These are phyloP conservation scores for Yamadazyma olivae DNA, from an alignment of 805 yeast species.

Conservation along the genomic window DNA sequence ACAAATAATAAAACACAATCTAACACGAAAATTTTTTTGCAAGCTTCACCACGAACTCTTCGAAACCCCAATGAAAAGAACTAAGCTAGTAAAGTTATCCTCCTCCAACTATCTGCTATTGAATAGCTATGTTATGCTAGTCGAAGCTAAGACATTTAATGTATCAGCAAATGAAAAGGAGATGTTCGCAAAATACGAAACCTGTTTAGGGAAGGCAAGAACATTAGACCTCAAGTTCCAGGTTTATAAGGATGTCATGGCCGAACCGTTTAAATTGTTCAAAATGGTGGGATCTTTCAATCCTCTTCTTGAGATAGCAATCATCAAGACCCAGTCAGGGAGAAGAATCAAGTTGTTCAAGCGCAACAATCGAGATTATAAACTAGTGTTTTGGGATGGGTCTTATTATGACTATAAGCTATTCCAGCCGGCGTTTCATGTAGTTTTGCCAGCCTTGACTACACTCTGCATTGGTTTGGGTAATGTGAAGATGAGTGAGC, in stretches of 20 bases:
- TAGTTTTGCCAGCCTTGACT: no score
- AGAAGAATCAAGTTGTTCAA: constrained; percentile 3
- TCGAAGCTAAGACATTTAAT: background rate
- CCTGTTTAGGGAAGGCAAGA: no score
- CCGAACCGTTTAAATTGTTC: constrained; percentile 1
- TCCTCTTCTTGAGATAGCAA: constrained; percentile 6
- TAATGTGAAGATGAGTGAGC: no score
- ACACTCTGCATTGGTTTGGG: no score
- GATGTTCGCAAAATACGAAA: background rate
- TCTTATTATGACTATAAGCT: constrained; percentile 4
- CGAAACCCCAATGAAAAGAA: no score
- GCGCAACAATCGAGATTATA: constrained; percentile 1
- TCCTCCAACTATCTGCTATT: no score
- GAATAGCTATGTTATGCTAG: background rate
- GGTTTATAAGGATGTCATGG: constrained; percentile 1
- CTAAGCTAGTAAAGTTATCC: no score
- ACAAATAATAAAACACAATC: no score
- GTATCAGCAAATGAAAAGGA: background rate
- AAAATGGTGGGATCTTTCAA: constrained; percentile 6
- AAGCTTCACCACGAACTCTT: no score
- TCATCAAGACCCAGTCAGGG: constrained; percentile 2
- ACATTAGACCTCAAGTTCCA: no score
- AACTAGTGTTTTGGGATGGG: constrained; percentile 5
- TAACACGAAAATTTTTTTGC: no score
- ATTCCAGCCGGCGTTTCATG: no score